Evolutionary conservation across 257 asterid species (phyloP).

Genomic region (Solanum ossicruentum): DNA sequence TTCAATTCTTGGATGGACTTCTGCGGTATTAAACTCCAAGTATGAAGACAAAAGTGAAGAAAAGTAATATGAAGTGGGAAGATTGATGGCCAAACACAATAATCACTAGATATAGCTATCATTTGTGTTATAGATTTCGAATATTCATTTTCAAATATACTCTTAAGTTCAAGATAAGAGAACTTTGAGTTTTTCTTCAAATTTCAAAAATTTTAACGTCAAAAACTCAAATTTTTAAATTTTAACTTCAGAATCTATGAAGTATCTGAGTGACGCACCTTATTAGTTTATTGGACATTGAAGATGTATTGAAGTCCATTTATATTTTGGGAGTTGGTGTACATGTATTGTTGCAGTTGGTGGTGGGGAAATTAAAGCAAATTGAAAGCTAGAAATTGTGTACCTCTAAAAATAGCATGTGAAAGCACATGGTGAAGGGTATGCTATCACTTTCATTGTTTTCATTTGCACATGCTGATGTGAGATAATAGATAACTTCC

Average conservation of each 20-base stretch:
- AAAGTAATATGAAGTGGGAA: neutral
- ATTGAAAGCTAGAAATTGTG: neutral
- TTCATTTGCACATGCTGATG: neutral
- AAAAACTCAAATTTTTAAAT: neutral
- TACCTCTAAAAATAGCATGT: neutral
- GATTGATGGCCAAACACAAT: neutral
- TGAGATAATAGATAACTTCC: neutral
- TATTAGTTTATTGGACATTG: neutral
- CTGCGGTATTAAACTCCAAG: neutral
- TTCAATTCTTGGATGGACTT: neutral
- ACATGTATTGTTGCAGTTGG: neutral
- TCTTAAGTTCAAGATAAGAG: no score
- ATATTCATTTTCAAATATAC: no score
- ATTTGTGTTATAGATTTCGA: neutral
- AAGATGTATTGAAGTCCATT: neutral
- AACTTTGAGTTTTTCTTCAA: no score
- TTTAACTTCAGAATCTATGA: neutral
- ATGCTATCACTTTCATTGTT: neutral
- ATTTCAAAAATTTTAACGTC: no score
- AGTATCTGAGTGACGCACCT: neutral
- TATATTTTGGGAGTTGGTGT: neutral
- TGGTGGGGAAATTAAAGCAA: neutral
- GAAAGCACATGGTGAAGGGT: neutral
- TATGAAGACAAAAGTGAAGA: neutral
- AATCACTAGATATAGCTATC: neutral